Conservation (phyloP, 306 rosid genomes). For the Potentilla sterilis region DNA sequence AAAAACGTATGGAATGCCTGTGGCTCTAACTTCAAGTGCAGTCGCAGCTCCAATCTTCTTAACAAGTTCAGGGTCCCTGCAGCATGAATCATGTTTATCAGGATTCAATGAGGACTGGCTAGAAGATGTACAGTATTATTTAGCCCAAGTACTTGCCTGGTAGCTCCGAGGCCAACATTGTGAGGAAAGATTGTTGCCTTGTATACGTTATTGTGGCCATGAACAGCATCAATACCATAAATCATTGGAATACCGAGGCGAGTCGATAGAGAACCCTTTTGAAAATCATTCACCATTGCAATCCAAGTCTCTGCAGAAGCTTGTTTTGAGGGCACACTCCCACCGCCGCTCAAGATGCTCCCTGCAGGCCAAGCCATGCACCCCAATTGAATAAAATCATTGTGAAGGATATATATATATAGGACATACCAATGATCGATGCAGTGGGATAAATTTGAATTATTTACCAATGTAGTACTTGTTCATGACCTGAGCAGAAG, state of each 20-base stretch:
- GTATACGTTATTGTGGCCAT: slow-evolving; percentile 44
- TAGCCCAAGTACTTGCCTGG: slow-evolving; percentile 28
- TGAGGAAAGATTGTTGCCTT: slow-evolving; percentile 41
- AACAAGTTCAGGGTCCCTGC: slow-evolving; percentile 36
- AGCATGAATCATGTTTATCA: background rate
- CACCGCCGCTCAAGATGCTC: slow-evolving; percentile 43
- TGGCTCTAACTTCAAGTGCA: slow-evolving; percentile 42
- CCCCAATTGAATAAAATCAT: no score
- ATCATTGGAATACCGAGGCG: slow-evolving; percentile 43
- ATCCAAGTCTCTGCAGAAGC: slow-evolving; percentile 40
- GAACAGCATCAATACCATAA: slow-evolving; percentile 45
- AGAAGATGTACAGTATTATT: no score
- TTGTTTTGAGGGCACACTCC: slow-evolving; percentile 24
- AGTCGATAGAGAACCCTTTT: slow-evolving; percentile 32
- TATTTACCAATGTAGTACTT: slow-evolving; percentile 30
- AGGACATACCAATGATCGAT: no score
- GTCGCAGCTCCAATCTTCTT: slow-evolving; percentile 40
- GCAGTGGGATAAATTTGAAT: background rate
- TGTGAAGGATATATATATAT: no score
- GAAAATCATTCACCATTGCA: slow-evolving; percentile 35
- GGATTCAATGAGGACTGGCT: background rate
- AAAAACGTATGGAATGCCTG: slow-evolving; percentile 38
- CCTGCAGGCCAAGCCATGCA: slow-evolving; percentile 19
- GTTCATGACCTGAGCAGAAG: slow-evolving; percentile 32
- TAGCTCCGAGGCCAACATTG: slow-evolving; percentile 45